Evolutionary conservation across 2,329 filamentous ascomycete genomes (phyloP), one percentile per base, ranked within the genome.

Genomic region (Polychaeton citri): DNA sequence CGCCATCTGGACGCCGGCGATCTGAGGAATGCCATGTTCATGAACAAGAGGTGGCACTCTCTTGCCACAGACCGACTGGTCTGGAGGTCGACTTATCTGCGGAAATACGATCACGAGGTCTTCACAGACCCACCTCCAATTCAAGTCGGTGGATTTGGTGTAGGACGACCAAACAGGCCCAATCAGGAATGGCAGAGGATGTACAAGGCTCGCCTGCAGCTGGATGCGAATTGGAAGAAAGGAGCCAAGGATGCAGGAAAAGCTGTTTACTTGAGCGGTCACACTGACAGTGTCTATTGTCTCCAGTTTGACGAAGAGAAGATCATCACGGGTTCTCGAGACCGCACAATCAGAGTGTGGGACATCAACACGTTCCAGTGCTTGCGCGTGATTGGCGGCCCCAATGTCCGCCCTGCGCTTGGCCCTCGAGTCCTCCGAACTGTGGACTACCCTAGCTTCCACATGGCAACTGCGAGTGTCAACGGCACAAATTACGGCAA

Each of bases 231-330:
- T 43, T 98, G 90, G 90, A 48, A 52, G 10, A 44, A 45, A n/a
- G 78, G 74, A 49, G 66, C 77, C 34, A 81, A 82, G 17, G 38
- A 48, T 38, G 77, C 79, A 45, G 83, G 86, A 6, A 79, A 76
- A 32, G 79, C 85, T 1, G 76, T 93, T 38, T 96, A 95, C 58
- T 71, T 98, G 16, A 85, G 90, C 50, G 90, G 90, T 2, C 90
- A 98, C 57, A 78, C 79, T 18, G 90, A 98, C 58, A 95, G 86
- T 46, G 92, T 98, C 38, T 98, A 98, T 63, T 98, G 90, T 59
- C 74, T 93, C 38, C 90, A 98, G 55, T 98, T 96, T 56, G 90
- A 98, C 57, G 88, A 96, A 79, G 71, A 81, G 54, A 98, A 96
- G 61, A 94, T 96, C 53, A 87, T 98, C 46, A 96, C 90, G 2